These are phyloP conservation scores for Diaporthe capsici DNA, from an alignment of 2,329 filamentous ascomycete species.

Conservation along the genomic window DNA sequence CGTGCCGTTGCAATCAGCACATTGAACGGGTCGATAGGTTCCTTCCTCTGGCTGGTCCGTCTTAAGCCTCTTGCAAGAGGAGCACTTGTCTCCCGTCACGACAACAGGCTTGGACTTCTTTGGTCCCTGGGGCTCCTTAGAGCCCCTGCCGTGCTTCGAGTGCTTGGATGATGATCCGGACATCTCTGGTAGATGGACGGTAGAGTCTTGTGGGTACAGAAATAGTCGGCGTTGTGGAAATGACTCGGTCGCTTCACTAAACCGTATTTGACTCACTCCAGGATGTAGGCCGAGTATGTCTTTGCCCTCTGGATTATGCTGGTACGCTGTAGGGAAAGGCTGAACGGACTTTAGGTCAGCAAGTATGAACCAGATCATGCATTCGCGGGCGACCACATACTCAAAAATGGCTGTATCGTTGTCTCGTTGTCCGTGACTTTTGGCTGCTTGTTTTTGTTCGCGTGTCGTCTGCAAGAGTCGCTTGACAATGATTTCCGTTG, in stretches of 20 bases:
- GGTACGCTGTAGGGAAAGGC: background rate
- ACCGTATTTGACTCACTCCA: background rate
- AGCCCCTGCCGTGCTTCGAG: background rate
- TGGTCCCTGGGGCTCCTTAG: background rate
- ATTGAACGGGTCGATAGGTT: too few species aligned
- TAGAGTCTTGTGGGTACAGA: background rate
- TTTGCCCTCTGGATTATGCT: background rate
- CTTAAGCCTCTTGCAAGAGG: background rate
- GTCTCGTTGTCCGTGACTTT: too few species aligned
- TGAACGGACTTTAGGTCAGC: background rate
- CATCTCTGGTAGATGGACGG: background rate
- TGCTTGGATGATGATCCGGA: background rate
- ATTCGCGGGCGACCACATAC: background rate
- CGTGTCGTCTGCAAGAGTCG: background rate
- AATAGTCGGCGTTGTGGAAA: background rate
- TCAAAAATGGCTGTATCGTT: background rate
- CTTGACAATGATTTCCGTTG: background rate
- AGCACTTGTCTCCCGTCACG: slow-evolving; percentile 3
- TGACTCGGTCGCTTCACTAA: background rate
- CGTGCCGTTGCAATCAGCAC: too few species aligned
- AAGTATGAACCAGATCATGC: background rate
- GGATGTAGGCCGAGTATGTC: background rate
- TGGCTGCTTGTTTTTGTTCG: background rate
- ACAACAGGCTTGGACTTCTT: background rate
- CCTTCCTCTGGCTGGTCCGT: background rate